Evolutionary conservation across 768 basidiomycete species (phyloP).

Genomic region (Collybiopsis confluens): DNA sequence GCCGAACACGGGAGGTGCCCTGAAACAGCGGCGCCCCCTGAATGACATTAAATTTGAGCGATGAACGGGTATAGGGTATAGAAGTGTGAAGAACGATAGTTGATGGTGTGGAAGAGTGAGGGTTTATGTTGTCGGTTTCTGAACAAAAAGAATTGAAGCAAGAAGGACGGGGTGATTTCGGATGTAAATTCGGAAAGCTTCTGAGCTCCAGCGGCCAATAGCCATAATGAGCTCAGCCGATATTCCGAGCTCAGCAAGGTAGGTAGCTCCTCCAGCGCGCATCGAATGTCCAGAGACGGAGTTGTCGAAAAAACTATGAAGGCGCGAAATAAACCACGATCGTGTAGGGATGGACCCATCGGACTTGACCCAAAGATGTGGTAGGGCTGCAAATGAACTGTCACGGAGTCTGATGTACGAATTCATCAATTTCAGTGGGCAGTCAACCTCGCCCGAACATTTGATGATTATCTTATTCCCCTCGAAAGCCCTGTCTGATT

Average conservation of each 20-base stretch:
- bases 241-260: conserved; percentile 16
- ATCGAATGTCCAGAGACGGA: conserved; percentile 14
- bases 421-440: not conserved
- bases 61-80: too few species aligned
- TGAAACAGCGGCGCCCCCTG: too few species aligned
- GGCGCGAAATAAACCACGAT: not conserved
- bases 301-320: not conserved
- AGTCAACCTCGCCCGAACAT: conserved; percentile 14
- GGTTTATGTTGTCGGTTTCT: too few species aligned
- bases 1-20: too few species aligned
- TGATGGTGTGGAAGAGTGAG: too few species aligned
- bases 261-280: conserved; percentile 16
- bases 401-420: not conserved
- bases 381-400: not conserved
- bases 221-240: conserved; percentile 21
- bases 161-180: conserved; percentile 26
- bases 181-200: conserved; percentile 25
- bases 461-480: conserved; percentile 11
- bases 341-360: not conserved
- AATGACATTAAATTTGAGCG: too few species aligned
- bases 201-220: conserved; percentile 26
- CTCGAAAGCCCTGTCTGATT: conserved; percentile 5
- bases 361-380: not conserved
- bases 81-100: too few species aligned
- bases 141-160: too few species aligned